phyloP scores from a whole-genome alignment of 176 grass and related monocot genomes.

The Calamus simplicifolius region DNA sequence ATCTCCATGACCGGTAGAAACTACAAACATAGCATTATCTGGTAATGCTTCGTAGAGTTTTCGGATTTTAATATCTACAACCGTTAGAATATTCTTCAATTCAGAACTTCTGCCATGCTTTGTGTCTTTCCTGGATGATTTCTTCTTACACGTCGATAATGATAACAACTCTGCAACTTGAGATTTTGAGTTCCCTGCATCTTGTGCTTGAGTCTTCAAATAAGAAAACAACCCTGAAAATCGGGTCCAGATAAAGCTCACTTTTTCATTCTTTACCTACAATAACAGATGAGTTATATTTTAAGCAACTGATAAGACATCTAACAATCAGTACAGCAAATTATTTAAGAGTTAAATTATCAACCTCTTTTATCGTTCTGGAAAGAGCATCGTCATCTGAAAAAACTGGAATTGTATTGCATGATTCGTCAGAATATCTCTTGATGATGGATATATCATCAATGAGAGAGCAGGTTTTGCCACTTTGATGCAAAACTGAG shows the following conservation, averaged over 20 bases:
- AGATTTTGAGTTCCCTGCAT: conserved; percentile 51
- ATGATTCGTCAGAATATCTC: conserved; percentile 80
- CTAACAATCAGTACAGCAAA: not conserved
- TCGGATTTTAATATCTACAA: conserved; percentile 58
- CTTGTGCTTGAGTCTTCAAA: conserved; percentile 40
- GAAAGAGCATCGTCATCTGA: conserved; percentile 82
- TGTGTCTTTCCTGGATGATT: conserved; percentile 45
- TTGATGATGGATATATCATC: conserved; percentile 54
- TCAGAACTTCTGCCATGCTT: conserved; percentile 41
- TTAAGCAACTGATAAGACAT: conserved; percentile 6
- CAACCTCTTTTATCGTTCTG: conserved; percentile 78
- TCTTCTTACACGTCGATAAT: conserved; percentile 64
- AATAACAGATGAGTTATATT: conserved; percentile 19
- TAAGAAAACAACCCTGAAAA: conserved; percentile 71
- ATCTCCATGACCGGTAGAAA: conserved; percentile 91
- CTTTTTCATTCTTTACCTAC: conserved; percentile 74
- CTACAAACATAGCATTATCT: conserved; percentile 60
- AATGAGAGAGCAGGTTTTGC: conserved; percentile 68
- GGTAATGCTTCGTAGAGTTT: conserved; percentile 53
- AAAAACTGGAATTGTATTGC: conserved; percentile 73
- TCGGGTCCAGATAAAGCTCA: conserved; percentile 79
- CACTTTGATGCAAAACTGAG: conserved; percentile 53
- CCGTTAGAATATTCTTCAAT: conserved; percentile 57
- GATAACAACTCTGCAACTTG: conserved; percentile 69
- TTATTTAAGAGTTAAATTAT: not conserved